phyloP scores from a whole-genome alignment of 257 asterid genomes.

The Linderniella brevidens region DNA sequence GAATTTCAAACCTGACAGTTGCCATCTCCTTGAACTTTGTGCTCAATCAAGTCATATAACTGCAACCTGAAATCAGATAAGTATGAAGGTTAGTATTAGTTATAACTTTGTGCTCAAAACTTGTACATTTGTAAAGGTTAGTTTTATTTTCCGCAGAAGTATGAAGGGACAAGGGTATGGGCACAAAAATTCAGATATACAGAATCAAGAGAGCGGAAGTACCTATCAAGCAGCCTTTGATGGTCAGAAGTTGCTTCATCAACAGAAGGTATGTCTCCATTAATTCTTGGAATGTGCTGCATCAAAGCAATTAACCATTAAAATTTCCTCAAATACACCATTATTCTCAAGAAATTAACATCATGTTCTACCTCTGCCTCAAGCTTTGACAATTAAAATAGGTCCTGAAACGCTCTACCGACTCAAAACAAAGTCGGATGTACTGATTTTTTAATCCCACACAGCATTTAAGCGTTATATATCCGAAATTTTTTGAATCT shows the following conservation, averaged over 20 bases:
- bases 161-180: not conserved
- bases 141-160: too few relatives aligned
- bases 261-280: constrained; percentile 86
- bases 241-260: constrained; percentile 94
- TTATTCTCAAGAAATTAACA: constrained; percentile 5
- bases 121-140: too few relatives aligned
- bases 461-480: too few relatives aligned
- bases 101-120: too few relatives aligned
- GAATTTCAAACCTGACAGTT: constrained; percentile 73
- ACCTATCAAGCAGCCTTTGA: constrained; percentile 93
- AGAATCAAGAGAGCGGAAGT: constrained; percentile 14
- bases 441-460: too few relatives aligned
- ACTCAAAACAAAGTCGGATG: not conserved
- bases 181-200: constrained; percentile 2
- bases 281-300: constrained; percentile 90
- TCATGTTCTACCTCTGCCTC: constrained; percentile 1
- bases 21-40: constrained; percentile 93
- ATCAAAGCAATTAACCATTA: constrained; percentile 16
- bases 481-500: too few relatives aligned
- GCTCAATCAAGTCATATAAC: constrained; percentile 71
- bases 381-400: not conserved
- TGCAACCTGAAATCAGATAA: constrained; percentile 38
- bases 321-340: constrained; percentile 5
- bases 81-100: not conserved
- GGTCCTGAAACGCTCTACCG: too few relatives aligned